These are phyloP conservation scores for Symbiotaphrina buchneri DNA, from an alignment of 495 filamentous ascomycete species.

Conservation along the genomic window DNA sequence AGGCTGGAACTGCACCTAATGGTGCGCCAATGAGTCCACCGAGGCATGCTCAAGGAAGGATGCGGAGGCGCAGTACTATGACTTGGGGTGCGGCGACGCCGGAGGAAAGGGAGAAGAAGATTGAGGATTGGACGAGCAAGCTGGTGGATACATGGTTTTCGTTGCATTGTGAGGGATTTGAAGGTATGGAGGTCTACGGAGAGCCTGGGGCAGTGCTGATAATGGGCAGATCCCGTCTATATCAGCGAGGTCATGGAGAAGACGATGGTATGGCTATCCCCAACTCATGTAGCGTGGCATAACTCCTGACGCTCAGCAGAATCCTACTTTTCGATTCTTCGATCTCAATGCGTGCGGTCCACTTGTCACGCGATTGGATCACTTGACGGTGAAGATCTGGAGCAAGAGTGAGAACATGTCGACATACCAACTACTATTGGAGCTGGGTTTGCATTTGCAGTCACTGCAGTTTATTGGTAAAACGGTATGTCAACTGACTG, in stretches of 20 bases:
- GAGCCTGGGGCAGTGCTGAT: neutral
- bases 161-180: constrained; percentile 28
- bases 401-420: constrained; percentile 31
- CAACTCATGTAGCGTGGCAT: neutral
- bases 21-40: constrained; percentile 9
- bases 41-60: constrained; percentile 7
- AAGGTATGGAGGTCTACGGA: constrained; percentile 8
- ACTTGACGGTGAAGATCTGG: constrained; percentile 56
- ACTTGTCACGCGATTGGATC: constrained; percentile 35
- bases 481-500: constrained; percentile 18
- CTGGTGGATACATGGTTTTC: constrained; percentile 86
- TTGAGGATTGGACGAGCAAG: constrained; percentile 49
- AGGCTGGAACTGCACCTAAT: constrained; percentile 1
- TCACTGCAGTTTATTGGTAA: constrained; percentile 65
- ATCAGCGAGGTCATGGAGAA: constrained; percentile 65
- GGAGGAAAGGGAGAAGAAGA: constrained; percentile 42
- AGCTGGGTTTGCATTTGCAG: constrained; percentile 44
- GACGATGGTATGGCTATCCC: constrained; percentile 29
- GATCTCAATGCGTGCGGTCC: constrained; percentile 51
- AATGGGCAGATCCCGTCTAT: constrained; percentile 50
- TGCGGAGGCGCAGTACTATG: constrained; percentile 42
- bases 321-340: constrained; percentile 76
- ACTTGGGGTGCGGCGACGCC: constrained; percentile 47
- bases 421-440: constrained; percentile 43
- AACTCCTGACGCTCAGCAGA: constrained; percentile 16